Percentiles rank a stretch among this genome's conserved stretches.
Evolutionary conservation across 305 asterid species (phyloP).

Genomic region (Fraxinus albicans): DNA sequence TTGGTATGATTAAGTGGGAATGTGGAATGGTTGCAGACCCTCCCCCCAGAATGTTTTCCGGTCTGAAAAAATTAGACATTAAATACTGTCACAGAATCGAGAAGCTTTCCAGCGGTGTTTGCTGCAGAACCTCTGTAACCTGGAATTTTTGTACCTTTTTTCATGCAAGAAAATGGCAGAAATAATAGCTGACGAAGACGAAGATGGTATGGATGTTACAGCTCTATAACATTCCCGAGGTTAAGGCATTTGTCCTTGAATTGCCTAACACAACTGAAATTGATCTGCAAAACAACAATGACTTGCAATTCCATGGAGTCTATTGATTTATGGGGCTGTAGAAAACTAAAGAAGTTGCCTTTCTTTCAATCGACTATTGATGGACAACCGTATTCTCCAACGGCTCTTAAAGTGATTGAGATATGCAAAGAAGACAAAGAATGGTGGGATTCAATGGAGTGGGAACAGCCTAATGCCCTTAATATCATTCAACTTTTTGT

Average conservation of each 20-base stretch:
- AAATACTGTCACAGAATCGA: neutral
- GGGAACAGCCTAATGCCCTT: neutral
- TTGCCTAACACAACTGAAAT: neutral
- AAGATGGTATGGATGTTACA: neutral
- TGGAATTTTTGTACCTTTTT: neutral
- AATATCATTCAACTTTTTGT: neutral
- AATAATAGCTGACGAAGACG: neutral
- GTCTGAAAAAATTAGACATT: neutral
- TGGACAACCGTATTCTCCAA: neutral
- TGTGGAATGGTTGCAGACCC: neutral
- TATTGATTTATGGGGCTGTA: neutral
- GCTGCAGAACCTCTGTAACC: conserved; percentile 1
- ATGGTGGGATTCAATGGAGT: neutral
- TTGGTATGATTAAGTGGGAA: neutral
- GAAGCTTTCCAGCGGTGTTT: neutral
- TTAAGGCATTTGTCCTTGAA: conserved; percentile 8
- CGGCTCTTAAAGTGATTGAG: neutral
- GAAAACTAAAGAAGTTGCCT: neutral
- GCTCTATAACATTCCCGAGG: conserved; percentile 1
- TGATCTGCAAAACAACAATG: neutral
- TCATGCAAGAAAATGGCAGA: neutral
- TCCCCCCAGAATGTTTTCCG: neutral
- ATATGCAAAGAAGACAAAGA: neutral
- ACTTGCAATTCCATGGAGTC: neutral
- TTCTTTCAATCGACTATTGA: neutral